A percentile compares a stretch with the other conserved stretches of the same genome.
Conservation (phyloP, 208 protist genomes). For the Acanthamoeba royreba region DNA sequence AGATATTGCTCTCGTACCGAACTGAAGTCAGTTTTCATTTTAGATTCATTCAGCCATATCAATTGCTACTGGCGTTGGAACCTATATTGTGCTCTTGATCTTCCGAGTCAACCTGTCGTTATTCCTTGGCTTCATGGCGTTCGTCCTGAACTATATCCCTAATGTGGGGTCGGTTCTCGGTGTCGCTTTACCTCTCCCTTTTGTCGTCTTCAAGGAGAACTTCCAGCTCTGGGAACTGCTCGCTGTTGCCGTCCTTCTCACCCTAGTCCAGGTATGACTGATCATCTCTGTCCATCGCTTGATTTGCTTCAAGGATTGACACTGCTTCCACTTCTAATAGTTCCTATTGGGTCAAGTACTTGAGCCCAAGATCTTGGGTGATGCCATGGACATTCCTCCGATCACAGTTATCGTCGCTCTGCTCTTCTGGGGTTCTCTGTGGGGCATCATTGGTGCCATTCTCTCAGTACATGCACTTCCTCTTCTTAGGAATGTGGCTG, state of each 20-base stretch:
- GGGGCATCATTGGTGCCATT: slow-evolving; percentile 19
- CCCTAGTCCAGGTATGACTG: neutral
- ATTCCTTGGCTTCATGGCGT: neutral
- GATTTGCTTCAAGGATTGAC: no score
- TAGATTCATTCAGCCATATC: neutral
- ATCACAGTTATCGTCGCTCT: neutral
- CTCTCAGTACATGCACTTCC: neutral
- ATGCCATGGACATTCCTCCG: slow-evolving; percentile 5
- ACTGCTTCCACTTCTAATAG: no score
- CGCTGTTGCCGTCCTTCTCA: neutral
- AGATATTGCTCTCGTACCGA: no score
- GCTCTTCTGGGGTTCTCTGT: neutral
- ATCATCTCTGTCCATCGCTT: no score
- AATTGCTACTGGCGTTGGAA: neutral
- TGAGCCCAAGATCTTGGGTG: neutral
- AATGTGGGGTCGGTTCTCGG: slow-evolving; percentile 20
- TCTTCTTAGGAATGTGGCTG: no score
- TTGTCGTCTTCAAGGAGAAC: neutral
- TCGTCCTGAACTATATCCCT: slow-evolving; percentile 1
- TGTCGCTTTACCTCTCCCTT: neutral
- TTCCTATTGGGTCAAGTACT: neutral
- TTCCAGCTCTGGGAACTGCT: neutral
- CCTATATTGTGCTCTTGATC: neutral
- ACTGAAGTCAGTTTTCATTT: no score
- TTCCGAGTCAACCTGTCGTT: neutral